These are phyloP conservation scores for Puccinia novopanici DNA, from an alignment of 1,284 basidiomycete species.

Conservation along the genomic window DNA sequence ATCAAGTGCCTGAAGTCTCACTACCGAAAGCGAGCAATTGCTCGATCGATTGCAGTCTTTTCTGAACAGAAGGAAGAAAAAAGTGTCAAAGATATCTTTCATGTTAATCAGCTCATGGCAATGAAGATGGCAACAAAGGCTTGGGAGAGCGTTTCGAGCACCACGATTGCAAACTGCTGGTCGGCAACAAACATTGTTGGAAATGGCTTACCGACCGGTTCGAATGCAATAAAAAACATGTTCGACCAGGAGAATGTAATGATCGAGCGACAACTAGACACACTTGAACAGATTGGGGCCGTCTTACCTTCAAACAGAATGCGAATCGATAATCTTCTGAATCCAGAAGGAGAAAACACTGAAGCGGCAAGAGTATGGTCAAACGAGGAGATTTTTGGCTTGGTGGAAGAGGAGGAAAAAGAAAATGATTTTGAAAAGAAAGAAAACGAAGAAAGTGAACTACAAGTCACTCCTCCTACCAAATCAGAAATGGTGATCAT, in stretches of 20 bases:
- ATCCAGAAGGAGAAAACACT: constrained; percentile 14
- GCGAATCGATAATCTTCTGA: neutral
- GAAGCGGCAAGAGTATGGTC: neutral
- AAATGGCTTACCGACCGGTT: neutral
- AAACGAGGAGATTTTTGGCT: neutral
- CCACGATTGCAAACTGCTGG: constrained; percentile 8
- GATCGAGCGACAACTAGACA: neutral
- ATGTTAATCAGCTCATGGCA: constrained; percentile 4
- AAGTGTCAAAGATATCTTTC: constrained; percentile 5
- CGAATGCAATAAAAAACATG: neutral
- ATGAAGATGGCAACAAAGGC: constrained; percentile 15
- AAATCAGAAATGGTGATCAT: neutral
- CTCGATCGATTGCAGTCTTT: constrained; percentile 8
- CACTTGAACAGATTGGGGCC: neutral
- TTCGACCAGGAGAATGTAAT: neutral
- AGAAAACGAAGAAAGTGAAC: neutral
- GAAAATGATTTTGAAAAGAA: neutral
- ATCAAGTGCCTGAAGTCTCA: neutral
- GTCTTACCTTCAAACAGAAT: neutral
- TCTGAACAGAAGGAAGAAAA: constrained; percentile 1
- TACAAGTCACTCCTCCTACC: neutral
- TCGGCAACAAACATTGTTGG: neutral
- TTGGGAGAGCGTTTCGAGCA: constrained; percentile 1
- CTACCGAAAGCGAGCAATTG: neutral
- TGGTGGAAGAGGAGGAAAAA: neutral